Conservation (phyloP, 2,329 filamentous ascomycete species). For the Pseudocercospora pini-densiflorae region DNA sequence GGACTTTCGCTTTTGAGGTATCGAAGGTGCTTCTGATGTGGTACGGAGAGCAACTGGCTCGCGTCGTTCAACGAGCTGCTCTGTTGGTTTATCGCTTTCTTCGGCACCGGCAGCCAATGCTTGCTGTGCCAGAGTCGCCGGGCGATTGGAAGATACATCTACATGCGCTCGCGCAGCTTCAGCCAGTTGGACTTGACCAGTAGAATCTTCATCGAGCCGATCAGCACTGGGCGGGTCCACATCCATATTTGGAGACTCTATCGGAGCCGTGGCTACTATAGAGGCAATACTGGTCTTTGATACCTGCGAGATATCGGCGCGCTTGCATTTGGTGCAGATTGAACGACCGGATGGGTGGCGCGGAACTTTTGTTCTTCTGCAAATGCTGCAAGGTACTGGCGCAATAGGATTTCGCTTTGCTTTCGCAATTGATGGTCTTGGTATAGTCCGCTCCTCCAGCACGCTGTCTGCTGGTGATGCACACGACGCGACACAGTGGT, state of each 20-base stretch:
- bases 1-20: not conserved
- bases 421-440: not conserved
- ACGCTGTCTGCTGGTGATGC: constrained; percentile 23
- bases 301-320: not conserved
- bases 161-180: no score
- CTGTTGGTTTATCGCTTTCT: not conserved
- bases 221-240: not conserved
- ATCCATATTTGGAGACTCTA: not conserved
- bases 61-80: not conserved
- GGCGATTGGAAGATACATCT: not conserved
- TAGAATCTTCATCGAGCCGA: not conserved
- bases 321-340: constrained; percentile 14
- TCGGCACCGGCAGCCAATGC: not conserved
- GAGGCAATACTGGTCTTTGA: not conserved
- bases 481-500: not conserved
- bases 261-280: not conserved
- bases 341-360: constrained; percentile 13
- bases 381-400: constrained; percentile 11
- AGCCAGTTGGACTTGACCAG: no score
- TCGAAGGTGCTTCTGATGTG: not conserved
- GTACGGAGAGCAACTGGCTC: not conserved
- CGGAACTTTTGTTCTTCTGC: constrained; percentile 13
- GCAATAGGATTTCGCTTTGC: constrained; percentile 1
- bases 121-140: not conserved
- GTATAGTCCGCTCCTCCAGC: not conserved